phyloP scores from a whole-genome alignment of 2,329 filamentous ascomycete species.

The Scytalidium lignicola region DNA sequence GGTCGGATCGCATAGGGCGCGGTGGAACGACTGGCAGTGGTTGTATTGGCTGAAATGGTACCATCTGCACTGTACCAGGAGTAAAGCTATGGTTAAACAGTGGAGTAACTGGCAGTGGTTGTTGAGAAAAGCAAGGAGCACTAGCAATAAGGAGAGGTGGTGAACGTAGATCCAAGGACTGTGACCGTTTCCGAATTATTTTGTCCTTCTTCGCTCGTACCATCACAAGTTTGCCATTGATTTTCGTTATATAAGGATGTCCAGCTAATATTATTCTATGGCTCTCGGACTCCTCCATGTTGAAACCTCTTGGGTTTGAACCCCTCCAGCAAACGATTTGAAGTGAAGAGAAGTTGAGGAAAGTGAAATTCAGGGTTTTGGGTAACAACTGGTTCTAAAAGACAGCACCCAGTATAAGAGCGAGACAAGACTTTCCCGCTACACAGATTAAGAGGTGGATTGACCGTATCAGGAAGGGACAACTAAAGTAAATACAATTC shows the following conservation, averaged over 20 bases:
- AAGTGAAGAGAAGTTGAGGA: no score
- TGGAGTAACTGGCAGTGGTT: conserved; percentile 1
- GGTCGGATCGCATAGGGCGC: conserved; percentile 10
- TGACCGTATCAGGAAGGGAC: no score
- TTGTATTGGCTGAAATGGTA: background rate
- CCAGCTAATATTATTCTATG: conserved; percentile 15
- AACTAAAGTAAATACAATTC: no score
- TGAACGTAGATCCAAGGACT: background rate
- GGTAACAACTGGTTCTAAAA: no score
- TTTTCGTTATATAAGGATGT: conserved; percentile 22
- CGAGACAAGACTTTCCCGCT: no score
- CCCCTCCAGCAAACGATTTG: no score
- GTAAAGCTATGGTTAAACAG: conserved; percentile 2
- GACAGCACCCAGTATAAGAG: no score
- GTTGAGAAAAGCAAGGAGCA: conserved; percentile 8
- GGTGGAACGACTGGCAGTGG: conserved; percentile 3
- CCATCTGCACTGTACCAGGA: background rate
- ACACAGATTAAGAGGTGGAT: no score
- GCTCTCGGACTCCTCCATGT: background rate
- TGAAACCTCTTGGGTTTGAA: background rate
- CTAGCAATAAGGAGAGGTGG: conserved; percentile 12
- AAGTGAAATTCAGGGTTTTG: no score
- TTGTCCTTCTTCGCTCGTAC: conserved; percentile 20
- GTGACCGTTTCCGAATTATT: conserved; percentile 5
- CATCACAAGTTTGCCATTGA: conserved; percentile 24